Base-by-base conservation (phyloP, 352 stramenopile genomes). In the Phytophthora pisi region DNA sequence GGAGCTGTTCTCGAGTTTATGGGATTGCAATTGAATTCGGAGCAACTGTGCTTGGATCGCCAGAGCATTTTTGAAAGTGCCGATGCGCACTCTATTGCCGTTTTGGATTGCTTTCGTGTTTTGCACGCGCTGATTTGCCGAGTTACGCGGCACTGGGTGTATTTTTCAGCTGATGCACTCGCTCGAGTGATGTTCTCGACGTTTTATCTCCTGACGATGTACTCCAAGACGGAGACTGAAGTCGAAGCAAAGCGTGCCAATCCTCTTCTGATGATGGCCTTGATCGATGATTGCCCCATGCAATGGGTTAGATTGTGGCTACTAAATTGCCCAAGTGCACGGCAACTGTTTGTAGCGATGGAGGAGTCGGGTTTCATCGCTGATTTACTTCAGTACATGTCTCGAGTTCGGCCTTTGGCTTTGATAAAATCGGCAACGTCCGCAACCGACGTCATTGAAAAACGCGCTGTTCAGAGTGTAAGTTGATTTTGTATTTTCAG, bases 261-360 rank as follows among this genome's bases (percentile, higher is more conserved):
- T 26, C 68, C 72, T 13, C 26, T 89, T 7, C 53, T 70, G 23
- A 47, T 81, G 4, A 2, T 92, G 4, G 63, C 62, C 1, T 51
- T 79, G 13, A 53, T 90, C 3, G 74, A 84, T 11, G 31, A 69
- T 2, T 47, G 61, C 24, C 38, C 57, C 1, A 70, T 76, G 40
- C 50, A 47, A 15, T 92, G 84, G 84, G 72, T 91, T 51, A 61
- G 66, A 8, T 57, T 71, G 16, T 92, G 84, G 84, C 30, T 82
- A 11, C 55, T 77, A 3, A 87, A 84, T 61, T 52, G 47, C 3
- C 81, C 84, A 24, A 70, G 28, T 7, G 9, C 36, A 6, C 53
- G 18, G 1, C 82, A 89, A 24, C 30, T 91, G 11, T 81, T 89
- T 42, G 54, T 53, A 18, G 70, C 69, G 8, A 24, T 74, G 16